phyloP scores from a whole-genome alignment of 768 basidiomycete species.

The Tricholoma terreum region DNA sequence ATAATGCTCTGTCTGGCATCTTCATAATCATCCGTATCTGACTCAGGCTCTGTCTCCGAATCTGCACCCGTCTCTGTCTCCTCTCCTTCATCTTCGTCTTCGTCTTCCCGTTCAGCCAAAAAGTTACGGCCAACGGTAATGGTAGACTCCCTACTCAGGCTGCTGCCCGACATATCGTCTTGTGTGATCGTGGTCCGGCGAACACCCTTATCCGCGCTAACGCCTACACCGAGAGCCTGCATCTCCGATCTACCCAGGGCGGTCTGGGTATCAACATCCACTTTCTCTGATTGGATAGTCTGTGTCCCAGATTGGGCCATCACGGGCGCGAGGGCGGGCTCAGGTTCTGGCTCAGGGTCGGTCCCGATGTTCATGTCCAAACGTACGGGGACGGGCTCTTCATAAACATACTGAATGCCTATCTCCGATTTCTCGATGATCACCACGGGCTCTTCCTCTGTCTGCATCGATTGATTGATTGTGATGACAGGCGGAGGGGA shows the following conservation, averaged over 20 bases:
- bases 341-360: slow-evolving; percentile 28
- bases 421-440: slow-evolving; percentile 39
- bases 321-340: slow-evolving; percentile 13
- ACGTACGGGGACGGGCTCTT: slow-evolving; percentile 30
- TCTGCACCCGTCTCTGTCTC: slow-evolving; percentile 62
- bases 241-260: slow-evolving; percentile 14
- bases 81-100: slow-evolving; percentile 25
- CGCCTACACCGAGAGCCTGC: slow-evolving; percentile 15
- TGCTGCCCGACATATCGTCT: slow-evolving; percentile 34
- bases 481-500: slow-evolving; percentile 17
- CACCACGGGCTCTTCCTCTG: slow-evolving; percentile 39
- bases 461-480: slow-evolving; percentile 45
- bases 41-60: slow-evolving; percentile 67
- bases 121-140: slow-evolving; percentile 34
- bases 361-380: slow-evolving; percentile 33
- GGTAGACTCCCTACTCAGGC: slow-evolving; percentile 37
- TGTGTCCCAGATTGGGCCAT: slow-evolving; percentile 35
- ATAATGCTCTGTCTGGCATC: slow-evolving; percentile 75
- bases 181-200: slow-evolving; percentile 50
- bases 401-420: slow-evolving; percentile 44
- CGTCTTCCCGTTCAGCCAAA: slow-evolving; percentile 25
- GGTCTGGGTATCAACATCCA: slow-evolving; percentile 31
- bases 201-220: slow-evolving; percentile 5
- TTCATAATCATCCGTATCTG: slow-evolving; percentile 67
- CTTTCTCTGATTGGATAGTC: slow-evolving; percentile 27